A percentile compares a stretch with the other conserved stretches of the same genome.
Conservation (phyloP, 495 filamentous ascomycete genomes). For the Aspergillus asperescens region DNA sequence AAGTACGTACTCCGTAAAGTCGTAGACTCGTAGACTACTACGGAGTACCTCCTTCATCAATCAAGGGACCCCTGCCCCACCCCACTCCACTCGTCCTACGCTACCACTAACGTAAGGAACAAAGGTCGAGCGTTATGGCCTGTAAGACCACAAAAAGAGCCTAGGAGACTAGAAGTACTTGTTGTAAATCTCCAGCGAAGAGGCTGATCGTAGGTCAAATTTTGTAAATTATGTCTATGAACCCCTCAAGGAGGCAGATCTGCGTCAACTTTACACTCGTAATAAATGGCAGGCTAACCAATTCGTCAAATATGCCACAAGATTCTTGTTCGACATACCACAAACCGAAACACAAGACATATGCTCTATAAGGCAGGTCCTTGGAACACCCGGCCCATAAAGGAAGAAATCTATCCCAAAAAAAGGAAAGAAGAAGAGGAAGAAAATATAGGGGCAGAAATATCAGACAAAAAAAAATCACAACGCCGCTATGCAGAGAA, state of each 20-base stretch:
- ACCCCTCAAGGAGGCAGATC: neutral
- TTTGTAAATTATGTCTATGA: neutral
- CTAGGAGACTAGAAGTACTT: too few species aligned
- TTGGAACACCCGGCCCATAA: neutral
- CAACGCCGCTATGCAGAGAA: constrained; percentile 11
- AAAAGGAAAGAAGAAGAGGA: constrained; percentile 10
- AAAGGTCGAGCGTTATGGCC: neutral
- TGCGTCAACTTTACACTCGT: neutral
- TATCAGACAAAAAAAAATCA: constrained; percentile 1
- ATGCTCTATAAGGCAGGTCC: neutral
- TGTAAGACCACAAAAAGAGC: too few species aligned
- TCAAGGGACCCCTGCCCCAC: constrained; percentile 2
- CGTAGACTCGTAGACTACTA: too few species aligned
- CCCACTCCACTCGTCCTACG: neutral
- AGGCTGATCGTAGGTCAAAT: neutral
- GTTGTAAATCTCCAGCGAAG: too few species aligned
- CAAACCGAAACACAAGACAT: neutral
- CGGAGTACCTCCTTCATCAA: neutral
- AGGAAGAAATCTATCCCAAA: constrained; percentile 15
- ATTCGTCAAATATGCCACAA: neutral
- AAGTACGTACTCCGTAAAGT: too few species aligned
- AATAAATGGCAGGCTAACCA: neutral
- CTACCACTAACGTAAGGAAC: neutral
- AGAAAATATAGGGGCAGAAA: neutral
- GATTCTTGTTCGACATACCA: neutral